A percentile compares a stretch with the other conserved stretches of the same genome.
Evolutionary conservation across 2,329 filamentous ascomycete species (phyloP).

Genomic region (Graphilbum sp.): DNA sequence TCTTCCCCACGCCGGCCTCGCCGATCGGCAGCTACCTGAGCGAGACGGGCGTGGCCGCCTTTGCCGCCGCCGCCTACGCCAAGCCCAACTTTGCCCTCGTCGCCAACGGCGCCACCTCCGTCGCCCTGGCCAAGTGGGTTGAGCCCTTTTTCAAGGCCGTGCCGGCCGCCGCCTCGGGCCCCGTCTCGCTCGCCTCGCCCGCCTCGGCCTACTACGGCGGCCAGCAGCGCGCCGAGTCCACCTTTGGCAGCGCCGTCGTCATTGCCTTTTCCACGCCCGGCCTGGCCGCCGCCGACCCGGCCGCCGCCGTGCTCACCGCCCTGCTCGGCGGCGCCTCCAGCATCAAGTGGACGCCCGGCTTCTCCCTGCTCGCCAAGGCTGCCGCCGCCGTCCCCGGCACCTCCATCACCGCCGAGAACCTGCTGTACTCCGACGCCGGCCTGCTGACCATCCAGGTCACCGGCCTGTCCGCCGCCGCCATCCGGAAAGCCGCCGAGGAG

Average conservation of each 20-base stretch:
- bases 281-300: conserved; percentile 69
- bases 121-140: conserved; percentile 74
- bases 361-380: conserved; percentile 76
- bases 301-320: conserved; percentile 71
- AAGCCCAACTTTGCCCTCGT: conserved; percentile 87
- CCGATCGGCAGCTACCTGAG: conserved; percentile 68
- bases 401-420: conserved; percentile 57
- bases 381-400: conserved; percentile 48
- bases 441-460: conserved; percentile 71
- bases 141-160: conserved; percentile 76
- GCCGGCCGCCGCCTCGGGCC: conserved; percentile 34
- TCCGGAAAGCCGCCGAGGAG: conserved; percentile 58
- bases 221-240: conserved; percentile 75
- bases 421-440: conserved; percentile 85
- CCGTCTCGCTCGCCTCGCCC: conserved; percentile 38
- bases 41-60: conserved; percentile 57
- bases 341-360: conserved; percentile 93
- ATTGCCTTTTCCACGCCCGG: conserved; percentile 87
- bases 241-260: conserved; percentile 64
- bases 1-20: conserved; percentile 55
- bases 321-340: conserved; percentile 79
- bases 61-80: conserved; percentile 62
- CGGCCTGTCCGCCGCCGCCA: conserved; percentile 49
- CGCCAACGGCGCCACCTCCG: conserved; percentile 68
- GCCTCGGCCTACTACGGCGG: conserved; percentile 84